These are phyloP conservation scores for Podila epicladia DNA, from an alignment of 192 early-diverging fungal genomes.

Conservation along the genomic window DNA sequence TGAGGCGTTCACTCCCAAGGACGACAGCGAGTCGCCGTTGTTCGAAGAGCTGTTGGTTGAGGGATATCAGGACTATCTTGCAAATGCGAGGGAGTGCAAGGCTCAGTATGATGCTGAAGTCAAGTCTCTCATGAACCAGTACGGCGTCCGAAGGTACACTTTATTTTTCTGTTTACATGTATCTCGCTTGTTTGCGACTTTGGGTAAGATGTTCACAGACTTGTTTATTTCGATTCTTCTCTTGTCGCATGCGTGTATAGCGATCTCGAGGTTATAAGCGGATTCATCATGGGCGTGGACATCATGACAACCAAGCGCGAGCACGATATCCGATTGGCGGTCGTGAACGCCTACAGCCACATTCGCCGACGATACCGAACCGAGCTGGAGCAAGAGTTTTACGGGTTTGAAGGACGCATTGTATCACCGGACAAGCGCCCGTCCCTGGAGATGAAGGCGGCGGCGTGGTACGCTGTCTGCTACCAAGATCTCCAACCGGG, in stretches of 20 bases:
- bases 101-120: slow-evolving; percentile 64
- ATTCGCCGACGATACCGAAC: slow-evolving; percentile 55
- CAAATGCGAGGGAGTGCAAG: slow-evolving; percentile 54
- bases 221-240: not conserved
- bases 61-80: slow-evolving; percentile 63
- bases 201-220: slow-evolving; percentile 50
- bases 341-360: slow-evolving; percentile 42
- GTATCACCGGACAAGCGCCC: slow-evolving; percentile 11
- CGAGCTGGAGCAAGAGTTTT: slow-evolving; percentile 60
- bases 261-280: slow-evolving; percentile 51
- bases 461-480: slow-evolving; percentile 78
- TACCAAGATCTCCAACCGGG: slow-evolving; percentile 56
- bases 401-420: slow-evolving; percentile 20
- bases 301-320: slow-evolving; percentile 58
- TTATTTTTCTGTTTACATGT: not conserved
- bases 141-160: slow-evolving; percentile 56
- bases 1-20: slow-evolving; percentile 54
- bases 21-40: slow-evolving; percentile 42
- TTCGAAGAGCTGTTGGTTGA: slow-evolving; percentile 53
- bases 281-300: slow-evolving; percentile 42
- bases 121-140: slow-evolving; percentile 70
- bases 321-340: slow-evolving; percentile 60
- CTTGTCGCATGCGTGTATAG: slow-evolving; percentile 13
- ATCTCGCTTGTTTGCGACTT: slow-evolving; percentile 6
- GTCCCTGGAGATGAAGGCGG: slow-evolving; percentile 58